Evolutionary conservation across 129 eudicot genomes (phyloP).

Genomic region (Lactuca saligna): DNA sequence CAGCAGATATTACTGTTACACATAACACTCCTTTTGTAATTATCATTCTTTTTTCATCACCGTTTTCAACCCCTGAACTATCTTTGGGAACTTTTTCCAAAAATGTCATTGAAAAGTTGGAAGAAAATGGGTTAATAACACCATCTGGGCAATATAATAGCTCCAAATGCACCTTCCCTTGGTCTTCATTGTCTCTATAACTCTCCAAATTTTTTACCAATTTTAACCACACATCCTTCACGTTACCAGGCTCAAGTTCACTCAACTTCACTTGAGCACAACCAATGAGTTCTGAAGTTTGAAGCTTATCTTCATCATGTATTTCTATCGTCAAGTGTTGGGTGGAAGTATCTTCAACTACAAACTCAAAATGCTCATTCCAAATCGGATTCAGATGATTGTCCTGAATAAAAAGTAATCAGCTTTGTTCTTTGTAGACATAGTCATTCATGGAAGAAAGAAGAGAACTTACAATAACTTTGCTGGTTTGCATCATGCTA

Average conservation of each 20-base stretch:
- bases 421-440: not conserved
- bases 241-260: slow-evolving; percentile 90
- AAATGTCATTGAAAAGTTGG: slow-evolving; percentile 65
- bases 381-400: slow-evolving; percentile 92
- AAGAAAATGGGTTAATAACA: slow-evolving; percentile 61
- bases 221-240: slow-evolving; percentile 91
- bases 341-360: slow-evolving; percentile 80
- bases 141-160: slow-evolving; percentile 73
- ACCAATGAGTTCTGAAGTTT: slow-evolving; percentile 83
- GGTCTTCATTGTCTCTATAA: slow-evolving; percentile 78
- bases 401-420: slow-evolving; percentile 50
- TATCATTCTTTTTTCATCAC: slow-evolving; percentile 44
- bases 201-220: slow-evolving; percentile 89
- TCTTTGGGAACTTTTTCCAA: slow-evolving; percentile 69
- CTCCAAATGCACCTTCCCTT: slow-evolving; percentile 99
- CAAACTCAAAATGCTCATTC: slow-evolving; percentile 96
- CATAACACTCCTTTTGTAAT: slow-evolving; percentile 85
- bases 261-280: slow-evolving; percentile 68
- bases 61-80: slow-evolving; percentile 51
- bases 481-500: slow-evolving; percentile 69
- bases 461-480: slow-evolving; percentile 67
- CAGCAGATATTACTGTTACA: slow-evolving; percentile 88
- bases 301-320: slow-evolving; percentile 86
- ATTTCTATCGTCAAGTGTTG: slow-evolving; percentile 85
- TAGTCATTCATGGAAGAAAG: slow-evolving; percentile 6